A percentile compares a stretch with the other conserved stretches of the same genome.
Conservation (phyloP, 306 rosid species). For the Cotoneaster glaucophyllus region DNA sequence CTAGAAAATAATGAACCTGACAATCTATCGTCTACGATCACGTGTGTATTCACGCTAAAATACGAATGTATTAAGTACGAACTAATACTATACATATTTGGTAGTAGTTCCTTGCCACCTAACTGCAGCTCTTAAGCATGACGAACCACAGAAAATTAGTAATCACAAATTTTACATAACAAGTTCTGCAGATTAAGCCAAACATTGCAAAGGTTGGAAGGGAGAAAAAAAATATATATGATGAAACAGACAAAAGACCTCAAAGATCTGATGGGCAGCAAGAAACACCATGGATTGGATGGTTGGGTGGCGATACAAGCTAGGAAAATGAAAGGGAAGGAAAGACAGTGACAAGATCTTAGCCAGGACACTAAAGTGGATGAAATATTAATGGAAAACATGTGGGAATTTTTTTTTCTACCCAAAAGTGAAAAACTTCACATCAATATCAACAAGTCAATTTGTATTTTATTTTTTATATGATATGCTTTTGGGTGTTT, state of each 20-base stretch:
- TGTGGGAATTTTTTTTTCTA: background rate
- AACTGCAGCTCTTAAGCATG: too few species aligned
- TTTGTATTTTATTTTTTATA: constrained; percentile 1
- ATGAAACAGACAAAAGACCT: constrained; percentile 8
- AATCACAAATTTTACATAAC: background rate
- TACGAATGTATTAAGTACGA: too few species aligned
- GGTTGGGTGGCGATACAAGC: constrained; percentile 25
- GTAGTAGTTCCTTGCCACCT: too few species aligned
- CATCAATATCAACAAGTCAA: constrained; percentile 37
- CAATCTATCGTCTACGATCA: background rate
- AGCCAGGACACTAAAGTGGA: constrained; percentile 18
- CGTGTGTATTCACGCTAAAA: too few species aligned
- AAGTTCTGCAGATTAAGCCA: background rate
- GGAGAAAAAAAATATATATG: constrained; percentile 14
- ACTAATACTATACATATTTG: too few species aligned
- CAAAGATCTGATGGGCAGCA: constrained; percentile 22
- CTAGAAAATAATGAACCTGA: background rate
- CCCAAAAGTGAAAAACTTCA: constrained; percentile 46
- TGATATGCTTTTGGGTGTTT: background rate
- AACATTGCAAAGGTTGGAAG: background rate
- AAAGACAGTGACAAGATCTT: constrained; percentile 41
- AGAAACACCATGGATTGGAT: constrained; percentile 4
- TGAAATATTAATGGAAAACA: background rate
- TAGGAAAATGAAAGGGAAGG: constrained; percentile 33
- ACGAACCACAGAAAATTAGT: too few species aligned